Evolutionary conservation across 352 stramenopile species (phyloP), one percentile per base, ranked within the genome.

Genomic region (Globisporangium parvum): DNA sequence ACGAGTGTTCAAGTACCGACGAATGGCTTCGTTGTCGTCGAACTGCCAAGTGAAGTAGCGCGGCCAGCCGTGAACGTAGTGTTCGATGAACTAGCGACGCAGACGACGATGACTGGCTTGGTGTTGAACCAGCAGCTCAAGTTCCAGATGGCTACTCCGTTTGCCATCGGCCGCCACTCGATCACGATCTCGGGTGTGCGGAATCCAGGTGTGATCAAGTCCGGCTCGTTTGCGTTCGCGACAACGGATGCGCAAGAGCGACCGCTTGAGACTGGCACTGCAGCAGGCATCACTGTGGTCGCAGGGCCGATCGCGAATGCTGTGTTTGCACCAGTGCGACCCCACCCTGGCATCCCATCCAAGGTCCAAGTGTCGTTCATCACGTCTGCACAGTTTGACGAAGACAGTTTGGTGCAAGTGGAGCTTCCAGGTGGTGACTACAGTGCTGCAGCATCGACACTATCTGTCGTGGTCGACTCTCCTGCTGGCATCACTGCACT

Each of bases 291-390:
- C 28, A 57, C 54, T 0, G 77, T 71, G 44, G 37, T 63, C 0
- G 40, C 74, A 10, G 78, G 78, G 6, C 49, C 31, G 2, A 70
- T 88, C 18, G 44, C 55, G 1, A 51, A 72, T 24, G 75, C 75
- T 10, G 42, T 51, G 1, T 55, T 88, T 21, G 57, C 47, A 9
- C 57, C 70, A 12, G 47, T 65, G 1, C 65, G 69, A 9, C 50
- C 75, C 3, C 71, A 85, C 21, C 75, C 75, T 31, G 78, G 73
- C 3, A 75, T 87, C 21, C 54, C 52, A 35, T 80, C 75, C 10
- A 57, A 56, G 17, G 66, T 77, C 28, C 57, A 69, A 23, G 55
- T 88, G 15, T 70, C 66, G 0, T 87, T 87, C 48, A 78, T 69
- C 15, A 70, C 74, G 2, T 77, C 78, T 18, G 76, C 75, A 3